Base-by-base conservation (phyloP, 140 eudicot species). In the Anethum foeniculum region DNA sequence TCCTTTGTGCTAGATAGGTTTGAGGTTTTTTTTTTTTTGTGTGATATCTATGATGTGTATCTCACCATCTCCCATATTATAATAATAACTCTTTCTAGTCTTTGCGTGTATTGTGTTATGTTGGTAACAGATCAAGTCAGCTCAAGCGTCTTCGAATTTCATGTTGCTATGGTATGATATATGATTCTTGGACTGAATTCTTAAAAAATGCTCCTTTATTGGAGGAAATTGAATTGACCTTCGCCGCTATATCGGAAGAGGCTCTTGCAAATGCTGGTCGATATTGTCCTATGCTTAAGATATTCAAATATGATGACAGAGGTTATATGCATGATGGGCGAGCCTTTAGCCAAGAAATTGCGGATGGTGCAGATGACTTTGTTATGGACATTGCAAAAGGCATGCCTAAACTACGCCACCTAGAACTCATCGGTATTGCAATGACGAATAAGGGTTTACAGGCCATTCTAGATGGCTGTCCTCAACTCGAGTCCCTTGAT, bases 401-500 rank as follows among this genome's bases (percentile, higher is more conserved):
- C 85, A 77, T 88, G 83, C 88, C 81, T 21, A 49, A 82, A 0
- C 18, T 88, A 44, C 80, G 51, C 78, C 84, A 80, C 82, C 90
- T 88, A 58, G 85, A 86, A 71, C 82, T 88, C 30, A 47, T 84
- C 46, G 90, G 92, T 19, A 80, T 47, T 65, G 11, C 8, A 5
- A 49, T 89, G 84, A 80, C 85, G 23, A 82, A 86, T 60, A 80
- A 77, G 11, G 90, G 88, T 25, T 32, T 89, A 69, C 71, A 78
- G 75, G 92, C 88, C 28, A 84, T 89, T 68, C 85, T 89, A 11
- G 82, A 84, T 52, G 77, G 81, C 12, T 89, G 92, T 43, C 79
- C 84, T 44, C 71, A 80, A 41, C 85, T 84, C 38, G 90, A 84
- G 81, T 86, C 88, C 46, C 90, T 89, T 77, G 88, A 86, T 58